Evolutionary conservation across 2,329 filamentous ascomycete genomes (phyloP).

Genomic region (Aspergillus sp.): DNA sequence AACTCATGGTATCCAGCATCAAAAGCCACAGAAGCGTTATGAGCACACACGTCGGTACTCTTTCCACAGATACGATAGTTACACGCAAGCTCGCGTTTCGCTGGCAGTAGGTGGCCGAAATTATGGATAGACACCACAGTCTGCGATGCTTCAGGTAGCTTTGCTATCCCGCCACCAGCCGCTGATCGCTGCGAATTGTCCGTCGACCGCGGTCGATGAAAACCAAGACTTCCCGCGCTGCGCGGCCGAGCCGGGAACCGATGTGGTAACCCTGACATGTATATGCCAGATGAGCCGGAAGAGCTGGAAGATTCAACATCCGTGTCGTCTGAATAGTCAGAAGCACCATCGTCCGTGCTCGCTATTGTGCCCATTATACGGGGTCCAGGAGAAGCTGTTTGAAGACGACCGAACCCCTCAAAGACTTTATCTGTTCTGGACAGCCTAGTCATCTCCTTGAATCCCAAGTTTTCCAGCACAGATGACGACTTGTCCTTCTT

Average conservation of each 20-base stretch:
- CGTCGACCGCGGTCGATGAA: conserved; percentile 47
- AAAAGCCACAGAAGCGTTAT: conserved; percentile 72
- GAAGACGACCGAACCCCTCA: conserved; percentile 55
- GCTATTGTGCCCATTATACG: conserved; percentile 35
- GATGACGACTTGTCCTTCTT: conserved; percentile 45
- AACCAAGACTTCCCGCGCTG: conserved; percentile 40
- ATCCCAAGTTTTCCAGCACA: conserved; percentile 41
- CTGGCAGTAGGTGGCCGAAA: conserved; percentile 63
- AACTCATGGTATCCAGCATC: conserved; percentile 63
- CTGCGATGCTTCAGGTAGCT: conserved; percentile 43
- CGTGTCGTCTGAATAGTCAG: conserved; percentile 41
- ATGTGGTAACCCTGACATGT: conserved; percentile 39
- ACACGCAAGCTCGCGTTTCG: conserved; percentile 65
- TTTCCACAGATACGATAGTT: conserved; percentile 80
- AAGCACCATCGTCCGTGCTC: conserved; percentile 36
- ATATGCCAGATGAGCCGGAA: conserved; percentile 37
- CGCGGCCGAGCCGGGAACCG: conserved; percentile 46
- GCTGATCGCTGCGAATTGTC: conserved; percentile 44
- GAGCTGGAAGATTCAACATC: conserved; percentile 56
- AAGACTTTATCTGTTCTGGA: conserved; percentile 48
- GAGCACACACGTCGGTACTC: conserved; percentile 68
- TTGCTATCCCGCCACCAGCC: conserved; percentile 49
- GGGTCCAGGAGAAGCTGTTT: conserved; percentile 43
- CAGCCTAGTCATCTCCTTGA: conserved; percentile 42
- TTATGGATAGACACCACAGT: conserved; percentile 69